Base-by-base conservation (phyloP, 2,329 filamentous ascomycete species). In the Verticillium alfalfae region DNA sequence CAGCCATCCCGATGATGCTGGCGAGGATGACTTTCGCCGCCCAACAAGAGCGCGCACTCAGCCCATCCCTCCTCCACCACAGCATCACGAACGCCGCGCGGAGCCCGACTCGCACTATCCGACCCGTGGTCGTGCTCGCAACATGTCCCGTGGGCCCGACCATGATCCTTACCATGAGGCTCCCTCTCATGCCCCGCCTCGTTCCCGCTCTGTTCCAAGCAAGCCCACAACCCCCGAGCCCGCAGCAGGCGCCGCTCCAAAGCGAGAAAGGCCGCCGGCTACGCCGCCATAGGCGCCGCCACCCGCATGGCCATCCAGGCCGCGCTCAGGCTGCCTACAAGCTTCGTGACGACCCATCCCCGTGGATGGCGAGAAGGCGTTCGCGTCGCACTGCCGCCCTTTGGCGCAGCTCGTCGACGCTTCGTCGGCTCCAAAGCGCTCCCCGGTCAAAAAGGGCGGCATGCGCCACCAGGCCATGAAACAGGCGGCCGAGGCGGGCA, bases 301-400 rank as follows among this genome's bases (percentile, higher is more conserved):
- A 79, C 79, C 1, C 75, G 77, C 3, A 79, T 79, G 1, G 80
- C 80, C 3, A 69, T 83, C 1, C 75, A 77, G 38, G 81, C 80
- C 1, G 81, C 39, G 81, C 80, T 1, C 73, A 81, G 57, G 79
- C 80, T 3, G 79, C 79, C 9, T 78, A 81, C 71, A 74, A 78
- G 57, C 73, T 78, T 57, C 78, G 79, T 57, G 73, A 78, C 56
- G 77, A 81, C 16, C 73, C 75, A 1, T 77, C 79, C 2, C 70
- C 75, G 1, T 83, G 81, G 81, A 69, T 79, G 5, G 81, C 0
- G 70, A 78, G 12, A 83, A 83, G 65, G 79, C 5, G 78, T 78
- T 55, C 79, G 79, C 59, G 71, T 83, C 3, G 81, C 79, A 79
- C 79, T 2, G 79, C 80, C 2, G 81, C 80, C 2, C 63, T 83